Evolutionary conservation across 2,329 filamentous ascomycete species (phyloP), one percentile per base, ranked within the genome.

Genomic region (Diaporthe eres): DNA sequence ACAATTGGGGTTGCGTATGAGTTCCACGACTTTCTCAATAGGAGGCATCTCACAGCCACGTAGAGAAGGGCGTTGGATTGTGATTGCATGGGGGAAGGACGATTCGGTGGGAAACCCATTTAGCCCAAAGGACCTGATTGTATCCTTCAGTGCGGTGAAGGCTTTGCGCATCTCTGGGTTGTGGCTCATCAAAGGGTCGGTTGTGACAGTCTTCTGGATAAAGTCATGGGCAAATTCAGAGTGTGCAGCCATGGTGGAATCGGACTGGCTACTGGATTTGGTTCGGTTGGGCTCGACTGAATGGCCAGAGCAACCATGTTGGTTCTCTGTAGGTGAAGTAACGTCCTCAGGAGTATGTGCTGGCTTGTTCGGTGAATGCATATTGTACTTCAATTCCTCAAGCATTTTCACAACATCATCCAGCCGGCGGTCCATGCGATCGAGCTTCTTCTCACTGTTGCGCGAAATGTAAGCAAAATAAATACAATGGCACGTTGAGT

Each of bases 1-100:
- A 44, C 37, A 63, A 13, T 63, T 63, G n/a, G 60, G 39, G n/a
- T 63, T 28, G n/a, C 60, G 58, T 13, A 63, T 42, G 39, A 63
- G 39, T 63, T 63, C 39, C 25, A 63, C 60, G 25, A 63, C 60
- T 47, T 63, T 63, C 10, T 63, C 60, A 31, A 44, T 31, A 19
- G 60, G 60, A 47, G 39, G 60, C 60, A 63, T 44, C 17, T 44
- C n/a, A 47, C 39, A 63, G n/a, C 60, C 60, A 31, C 39, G 39
- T 7, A 63, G 25, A 10, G 39, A 63, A 22, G 60, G 60, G 39
- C n/a, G 60, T 28, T 63, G 13, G n/a, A 47, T 28, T 22, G 60
- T n/a, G n/a, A n/a, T 31, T 28, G 39, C 39, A 28, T 63, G 39
- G n/a, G 60, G 60, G 12, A 28, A 63, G 15, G 60, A 63, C 1